Base-by-base conservation (phyloP, 805 yeast species). In the Starmera dryadoides region DNA sequence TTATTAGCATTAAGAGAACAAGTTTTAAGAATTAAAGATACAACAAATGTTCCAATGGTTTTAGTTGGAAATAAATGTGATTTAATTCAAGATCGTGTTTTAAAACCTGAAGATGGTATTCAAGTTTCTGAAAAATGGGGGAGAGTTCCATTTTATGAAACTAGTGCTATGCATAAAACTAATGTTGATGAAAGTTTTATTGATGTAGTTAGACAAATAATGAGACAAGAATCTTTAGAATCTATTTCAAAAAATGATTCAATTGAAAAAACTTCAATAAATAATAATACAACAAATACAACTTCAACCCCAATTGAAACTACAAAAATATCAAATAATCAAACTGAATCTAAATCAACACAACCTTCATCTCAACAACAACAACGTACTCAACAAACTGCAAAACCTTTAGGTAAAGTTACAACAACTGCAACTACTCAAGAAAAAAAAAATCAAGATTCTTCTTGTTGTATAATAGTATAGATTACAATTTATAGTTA, bases 41-140 rank as follows among this genome's bases (percentile, higher is more conserved):
- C 81, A 1, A 64, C 69, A 1, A 74, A 72, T 43, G 93, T 86
- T 23, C 96, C 97, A 25, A 82, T 88, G 83, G 94, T 88, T 10
- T 66, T 91, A 30, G 81, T 89, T 30, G 98, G 96, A 39, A 88
- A 87, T 62, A 91, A 91, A 61, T 84, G 94, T 51, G 98, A 91
- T 63, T 68, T 86, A 45, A 76, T 73, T 8, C 75, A 75, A 18
- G 88, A 82, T 48, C 70, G 96, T 44, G 81, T 73, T n/a, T 70
- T 88, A 16, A 66, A 80, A 41, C 83, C 86, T 5, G 88, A 81
- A 42, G 87, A 84, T 48, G 98, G 96, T 33, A 80, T 85, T 37
- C 76, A 75, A 41, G 83, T 87, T 4, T 85, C 95, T 22, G 83
- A 83, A 45, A 75, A 77, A 42, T 86, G 96, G 94, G 94, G 91